Base-by-base conservation (phyloP, 768 basidiomycete genomes). In the Auriscalpium microsporum region DNA sequence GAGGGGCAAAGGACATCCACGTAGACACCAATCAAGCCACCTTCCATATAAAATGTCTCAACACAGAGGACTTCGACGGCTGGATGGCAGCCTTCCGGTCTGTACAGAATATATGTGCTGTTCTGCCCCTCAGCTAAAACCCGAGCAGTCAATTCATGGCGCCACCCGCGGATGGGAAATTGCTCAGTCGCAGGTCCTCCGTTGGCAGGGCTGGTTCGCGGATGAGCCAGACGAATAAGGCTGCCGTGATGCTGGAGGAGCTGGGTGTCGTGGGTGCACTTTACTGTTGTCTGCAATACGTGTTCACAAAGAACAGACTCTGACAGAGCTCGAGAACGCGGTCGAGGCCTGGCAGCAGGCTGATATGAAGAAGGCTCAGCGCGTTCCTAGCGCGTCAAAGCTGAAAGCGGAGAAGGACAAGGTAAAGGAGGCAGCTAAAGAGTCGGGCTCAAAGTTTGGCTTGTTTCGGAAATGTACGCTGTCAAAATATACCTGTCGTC, bases 1-100 rank as follows among this genome's bases (percentile, higher is more conserved):
- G 75, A n/a, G 84, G 84, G 4, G 79, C 84, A 56, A 87, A 78
- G 66, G 86, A 91, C 63, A 88, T 92, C 50, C 88, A 90, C 62
- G 75, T 93, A 48, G 90, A 93, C 64, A 83, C 86, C 3, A 78
- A 74, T 62, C 82, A 74, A 45, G 84, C 84, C 28, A 91, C 87
- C 1, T 92, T 91, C 65, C 90, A 92, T 68, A 79, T 92, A 58
- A 87, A 85, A 68, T 89, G 87, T 65, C 69, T 89, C n/a, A 83
- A 72, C 48, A 69, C 70, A 16, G 79, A 82, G 9, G 90, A 92
- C 63, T 91, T 89, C 60, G 71, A 82, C 49, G 71, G 65, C 48
- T 92, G 90, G 90, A 86, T 87, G 79, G 59, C 72, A 23, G 83
- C 84, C 28, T 80, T 90, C 64, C 83, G 89, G 88, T 86, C 62